Evolutionary conservation across 257 asterid genomes (phyloP).

Genomic region (Solanum clarkiae): DNA sequence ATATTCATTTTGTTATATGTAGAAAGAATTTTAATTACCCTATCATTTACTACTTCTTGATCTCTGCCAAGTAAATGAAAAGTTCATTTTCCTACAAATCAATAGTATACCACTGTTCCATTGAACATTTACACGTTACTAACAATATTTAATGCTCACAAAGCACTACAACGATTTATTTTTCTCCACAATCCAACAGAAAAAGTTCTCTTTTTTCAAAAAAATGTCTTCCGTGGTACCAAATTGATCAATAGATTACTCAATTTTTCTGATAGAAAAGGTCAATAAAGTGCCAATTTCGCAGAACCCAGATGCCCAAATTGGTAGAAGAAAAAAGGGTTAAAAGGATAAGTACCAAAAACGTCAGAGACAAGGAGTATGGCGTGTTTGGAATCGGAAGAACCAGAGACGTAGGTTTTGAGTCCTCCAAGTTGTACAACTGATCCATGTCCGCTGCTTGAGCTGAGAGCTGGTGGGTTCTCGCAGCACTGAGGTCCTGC

Average conservation of each 20-base stretch:
- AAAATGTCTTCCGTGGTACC: neutral
- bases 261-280: neutral
- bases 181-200: neutral
- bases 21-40: too few species aligned
- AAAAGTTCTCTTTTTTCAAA: too few species aligned
- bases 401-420: conserved; percentile 27
- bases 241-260: neutral
- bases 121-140: neutral
- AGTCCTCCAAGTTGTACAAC: conserved; percentile 32
- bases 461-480: conserved; percentile 42
- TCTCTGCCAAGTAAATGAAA: too few species aligned
- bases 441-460: conserved; percentile 35
- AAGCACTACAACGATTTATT: neutral
- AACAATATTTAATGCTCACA: neutral
- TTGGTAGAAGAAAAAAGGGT: neutral
- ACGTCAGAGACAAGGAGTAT: conserved; percentile 39
- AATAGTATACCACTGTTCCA: neutral
- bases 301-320: neutral
- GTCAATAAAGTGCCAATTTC: neutral
- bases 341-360: conserved; percentile 16
- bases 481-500: conserved; percentile 50
- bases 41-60: too few species aligned
- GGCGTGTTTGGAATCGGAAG: conserved; percentile 32
- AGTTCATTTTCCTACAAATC: neutral
- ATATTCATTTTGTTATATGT: too few species aligned